phyloP scores from a whole-genome alignment of 2,329 filamentous ascomycete species.

The Alternaria sp. region DNA sequence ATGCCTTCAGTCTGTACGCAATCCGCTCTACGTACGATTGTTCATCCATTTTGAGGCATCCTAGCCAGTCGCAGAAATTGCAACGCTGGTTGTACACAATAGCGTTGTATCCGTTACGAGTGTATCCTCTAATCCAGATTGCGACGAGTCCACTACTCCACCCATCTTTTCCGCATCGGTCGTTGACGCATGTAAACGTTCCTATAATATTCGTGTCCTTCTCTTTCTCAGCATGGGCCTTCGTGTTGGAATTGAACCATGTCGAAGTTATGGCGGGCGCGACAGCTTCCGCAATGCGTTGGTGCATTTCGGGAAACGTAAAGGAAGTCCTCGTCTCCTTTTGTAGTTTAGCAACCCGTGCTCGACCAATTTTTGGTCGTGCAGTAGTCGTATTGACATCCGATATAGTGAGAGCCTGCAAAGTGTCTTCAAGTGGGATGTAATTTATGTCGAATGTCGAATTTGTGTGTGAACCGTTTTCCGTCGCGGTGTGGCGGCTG shows the following conservation, averaged over 20 bases:
- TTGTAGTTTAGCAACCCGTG: background rate
- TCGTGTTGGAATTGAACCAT: constrained; percentile 13
- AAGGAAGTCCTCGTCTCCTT: constrained; percentile 6
- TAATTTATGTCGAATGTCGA: background rate
- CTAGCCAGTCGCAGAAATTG: constrained; percentile 26
- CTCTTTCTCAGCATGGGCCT: constrained; percentile 5
- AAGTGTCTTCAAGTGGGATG: background rate
- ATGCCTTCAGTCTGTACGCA: constrained; percentile 32
- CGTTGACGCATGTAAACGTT: constrained; percentile 28
- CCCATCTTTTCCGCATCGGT: constrained; percentile 7
- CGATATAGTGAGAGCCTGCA: constrained; percentile 3
- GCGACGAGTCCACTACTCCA: constrained; percentile 29
- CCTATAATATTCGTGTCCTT: constrained; percentile 19
- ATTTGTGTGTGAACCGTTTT: background rate
- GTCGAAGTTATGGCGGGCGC: background rate
- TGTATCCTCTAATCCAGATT: constrained; percentile 25
- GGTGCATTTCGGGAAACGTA: constrained; percentile 14
- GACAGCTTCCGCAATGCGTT: constrained; percentile 6
- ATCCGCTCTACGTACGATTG: constrained; percentile 32
- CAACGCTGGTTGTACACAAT: constrained; percentile 32
- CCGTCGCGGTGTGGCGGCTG: background rate
- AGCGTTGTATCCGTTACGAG: constrained; percentile 28
- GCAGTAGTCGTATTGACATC: background rate
- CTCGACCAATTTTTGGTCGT: background rate
- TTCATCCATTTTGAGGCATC: constrained; percentile 25